Evolutionary conservation across 2,329 filamentous ascomycete species (phyloP).

Genomic region (Periconia digitata): DNA sequence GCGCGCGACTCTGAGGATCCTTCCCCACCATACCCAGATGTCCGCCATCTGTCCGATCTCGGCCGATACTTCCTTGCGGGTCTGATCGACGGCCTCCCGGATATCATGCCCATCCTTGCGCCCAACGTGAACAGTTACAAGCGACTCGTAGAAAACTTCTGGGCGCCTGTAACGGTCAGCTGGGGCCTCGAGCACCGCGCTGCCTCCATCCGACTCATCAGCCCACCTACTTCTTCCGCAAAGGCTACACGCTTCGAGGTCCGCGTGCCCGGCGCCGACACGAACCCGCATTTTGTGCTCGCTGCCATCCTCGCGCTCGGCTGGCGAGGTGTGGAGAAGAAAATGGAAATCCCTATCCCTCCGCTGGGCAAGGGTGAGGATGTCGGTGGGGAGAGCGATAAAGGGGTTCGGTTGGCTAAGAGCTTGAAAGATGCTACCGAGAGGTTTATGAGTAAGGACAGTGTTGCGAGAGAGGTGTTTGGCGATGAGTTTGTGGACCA

Average conservation of each 20-base stretch:
- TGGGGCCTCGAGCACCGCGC: constrained; percentile 97
- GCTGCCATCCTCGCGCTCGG: constrained; percentile 84
- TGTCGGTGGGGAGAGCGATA: constrained; percentile 70
- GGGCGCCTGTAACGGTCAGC: constrained; percentile 95
- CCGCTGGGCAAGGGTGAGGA: constrained; percentile 85
- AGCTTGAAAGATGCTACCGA: constrained; percentile 81
- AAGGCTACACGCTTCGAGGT: constrained; percentile 91
- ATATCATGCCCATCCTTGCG: constrained; percentile 93
- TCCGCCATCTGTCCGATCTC: constrained; percentile 79
- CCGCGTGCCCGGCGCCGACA: constrained; percentile 89
- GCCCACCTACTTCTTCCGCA: constrained; percentile 80
- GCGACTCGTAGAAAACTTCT: constrained; percentile 96
- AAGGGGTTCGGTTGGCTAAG: constrained; percentile 79
- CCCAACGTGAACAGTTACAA: constrained; percentile 99
- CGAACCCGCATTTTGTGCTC: constrained; percentile 85
- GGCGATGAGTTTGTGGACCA: constrained; percentile 96
- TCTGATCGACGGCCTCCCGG: constrained; percentile 81
- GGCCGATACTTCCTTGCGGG: constrained; percentile 93
- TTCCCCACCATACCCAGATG: constrained; percentile 59
- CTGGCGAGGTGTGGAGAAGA: constrained; percentile 90
- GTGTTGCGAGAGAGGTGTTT: constrained; percentile 89
- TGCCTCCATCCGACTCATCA: constrained; percentile 85
- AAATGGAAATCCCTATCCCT: constrained; percentile 77
- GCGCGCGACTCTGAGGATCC: constrained; percentile 71
- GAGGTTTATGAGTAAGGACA: constrained; percentile 74